Base-by-base conservation (phyloP, 441 rosid genomes). In the Gossypium davidsonii region DNA sequence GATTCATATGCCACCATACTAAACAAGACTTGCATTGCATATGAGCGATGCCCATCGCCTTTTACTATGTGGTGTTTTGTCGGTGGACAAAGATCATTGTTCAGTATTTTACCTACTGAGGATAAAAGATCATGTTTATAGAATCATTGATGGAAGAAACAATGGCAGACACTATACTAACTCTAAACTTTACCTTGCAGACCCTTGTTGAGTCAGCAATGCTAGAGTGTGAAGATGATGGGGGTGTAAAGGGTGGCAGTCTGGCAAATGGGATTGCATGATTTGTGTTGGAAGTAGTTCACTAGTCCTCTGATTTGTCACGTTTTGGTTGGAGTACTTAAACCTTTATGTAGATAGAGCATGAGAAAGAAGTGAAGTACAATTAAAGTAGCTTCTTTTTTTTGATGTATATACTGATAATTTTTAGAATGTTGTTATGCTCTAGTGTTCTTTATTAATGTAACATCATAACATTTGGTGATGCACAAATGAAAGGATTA, bases 141-240 rank as follows among this genome's bases (percentile, higher is more conserved):
- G 18, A 60, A 31, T 28, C 17, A 8, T 53, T 34, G 26, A 28
- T 55, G 48, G 31, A 12, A 67, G 18, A 25, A 48, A 46, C 23
- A 48, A 11, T 21, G 8, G 61, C 44, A 21, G 21, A 17, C 6
- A 57, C 34, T 15, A 21, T 64, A 17, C 57, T 72, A 26, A 74
- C 71, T 2, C 44, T 59, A 4, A 42, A 20, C 7, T 21, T 55
- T 72, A 69, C 4, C 51, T 71, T 79, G 85, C 89, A 89, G 93
- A 78, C 86, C 56, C 78, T 83, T 11, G 88, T 89, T 66, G 87
- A 85, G 69, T 80, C 82, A 0, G 78, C 87, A 56, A 63, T 65
- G 76, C 31, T 49, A 63, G 87, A 87, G 55, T 58, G 60, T 68
- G 86, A 81, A 46, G 26, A 80, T 62, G 86, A 79, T 34, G 64